Conservation (phyloP, 208 protist genomes). For the Trypanosoma cruzi region DNA sequence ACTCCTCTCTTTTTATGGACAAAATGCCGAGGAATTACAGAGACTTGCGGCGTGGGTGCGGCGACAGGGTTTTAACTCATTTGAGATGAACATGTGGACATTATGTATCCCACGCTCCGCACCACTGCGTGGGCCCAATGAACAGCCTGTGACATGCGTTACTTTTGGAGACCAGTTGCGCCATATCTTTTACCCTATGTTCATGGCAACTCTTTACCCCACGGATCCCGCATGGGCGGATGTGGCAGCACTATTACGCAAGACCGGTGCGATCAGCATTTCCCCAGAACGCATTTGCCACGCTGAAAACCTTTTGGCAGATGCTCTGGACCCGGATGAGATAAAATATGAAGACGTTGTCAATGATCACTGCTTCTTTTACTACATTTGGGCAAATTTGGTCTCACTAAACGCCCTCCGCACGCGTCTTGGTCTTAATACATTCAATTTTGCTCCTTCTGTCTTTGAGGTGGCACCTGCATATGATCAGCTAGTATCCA, state of each 20-base stretch:
- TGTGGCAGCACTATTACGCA: slow-evolving; percentile 94
- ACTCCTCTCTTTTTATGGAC: slow-evolving; percentile 68
- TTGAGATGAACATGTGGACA: slow-evolving; percentile 75
- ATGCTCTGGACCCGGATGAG: slow-evolving; percentile 54
- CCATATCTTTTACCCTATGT: slow-evolving; percentile 98
- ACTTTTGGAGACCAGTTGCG: slow-evolving; percentile 82
- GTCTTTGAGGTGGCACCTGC: slow-evolving; percentile 82
- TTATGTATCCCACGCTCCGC: slow-evolving; percentile 49
- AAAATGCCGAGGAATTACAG: slow-evolving; percentile 67
- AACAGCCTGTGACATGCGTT: slow-evolving; percentile 42
- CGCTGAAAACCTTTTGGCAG: slow-evolving; percentile 46
- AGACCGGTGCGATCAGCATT: slow-evolving; percentile 96
- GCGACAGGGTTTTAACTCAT: slow-evolving; percentile 87
- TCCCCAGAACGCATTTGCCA: slow-evolving; percentile 45
- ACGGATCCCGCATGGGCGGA: slow-evolving; percentile 74
- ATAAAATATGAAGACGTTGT: slow-evolving; percentile 75
- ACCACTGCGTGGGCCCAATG: slow-evolving; percentile 42
- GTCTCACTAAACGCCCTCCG: slow-evolving; percentile 95
- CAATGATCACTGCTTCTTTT: slow-evolving; percentile 98
- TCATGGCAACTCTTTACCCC: slow-evolving; percentile 97
- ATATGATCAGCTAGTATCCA: slow-evolving; percentile 93
- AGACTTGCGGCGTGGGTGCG: slow-evolving; percentile 76
- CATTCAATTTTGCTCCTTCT: slow-evolving; percentile 94
- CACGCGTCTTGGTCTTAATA: slow-evolving; percentile 67
- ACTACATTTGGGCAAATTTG: slow-evolving; percentile 98